These are phyloP conservation scores for Podila epigama DNA, from an alignment of 192 early-diverging fungal genomes.

Conservation along the genomic window DNA sequence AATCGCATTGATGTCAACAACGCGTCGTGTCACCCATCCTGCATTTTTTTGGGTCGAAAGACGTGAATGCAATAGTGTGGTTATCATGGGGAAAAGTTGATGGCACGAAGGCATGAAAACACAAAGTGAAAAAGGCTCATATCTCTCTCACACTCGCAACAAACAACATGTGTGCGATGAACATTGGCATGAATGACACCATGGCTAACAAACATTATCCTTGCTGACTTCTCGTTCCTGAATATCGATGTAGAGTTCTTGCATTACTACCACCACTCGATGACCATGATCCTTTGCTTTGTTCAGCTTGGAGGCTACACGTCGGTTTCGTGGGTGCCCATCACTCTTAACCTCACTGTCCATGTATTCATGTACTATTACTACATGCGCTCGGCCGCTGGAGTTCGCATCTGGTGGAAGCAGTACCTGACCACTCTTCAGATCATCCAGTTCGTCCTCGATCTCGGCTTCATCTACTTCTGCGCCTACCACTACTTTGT, in stretches of 20 bases:
- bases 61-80: too few relatives aligned
- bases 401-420: slow-evolving; percentile 89
- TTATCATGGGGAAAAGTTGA: too few relatives aligned
- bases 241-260: slow-evolving; percentile 85
- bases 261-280: slow-evolving; percentile 89
- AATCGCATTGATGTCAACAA: background rate
- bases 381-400: slow-evolving; percentile 76
- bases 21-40: background rate
- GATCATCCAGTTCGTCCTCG: slow-evolving; percentile 88
- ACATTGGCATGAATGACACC: too few relatives aligned
- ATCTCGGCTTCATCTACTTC: slow-evolving; percentile 82
- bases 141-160: too few relatives aligned
- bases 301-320: slow-evolving; percentile 75
- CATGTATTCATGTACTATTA: slow-evolving; percentile 92
- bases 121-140: too few relatives aligned
- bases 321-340: slow-evolving; percentile 79
- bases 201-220: background rate
- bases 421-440: slow-evolving; percentile 88
- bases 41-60: background rate
- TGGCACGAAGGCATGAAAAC: too few relatives aligned
- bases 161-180: too few relatives aligned
- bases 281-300: slow-evolving; percentile 86
- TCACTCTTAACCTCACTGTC: slow-evolving; percentile 82
- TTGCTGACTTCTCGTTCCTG: background rate
- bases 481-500: slow-evolving; percentile 82